These are phyloP conservation scores for Penicillium janthinellum DNA, from an alignment of 2,329 filamentous ascomycete species.

Conservation along the genomic window DNA sequence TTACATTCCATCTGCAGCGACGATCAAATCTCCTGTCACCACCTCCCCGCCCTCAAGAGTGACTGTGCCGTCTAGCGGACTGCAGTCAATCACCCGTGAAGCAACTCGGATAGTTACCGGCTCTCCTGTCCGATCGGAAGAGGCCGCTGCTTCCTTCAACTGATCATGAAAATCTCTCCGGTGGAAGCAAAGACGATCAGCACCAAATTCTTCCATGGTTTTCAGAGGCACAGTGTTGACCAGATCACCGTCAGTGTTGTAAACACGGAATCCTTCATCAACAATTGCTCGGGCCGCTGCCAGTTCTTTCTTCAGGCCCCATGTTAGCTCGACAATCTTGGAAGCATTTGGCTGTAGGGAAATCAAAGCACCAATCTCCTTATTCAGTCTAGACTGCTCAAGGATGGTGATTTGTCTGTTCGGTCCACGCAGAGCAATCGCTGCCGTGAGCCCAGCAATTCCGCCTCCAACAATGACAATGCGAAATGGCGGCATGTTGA, in stretches of 20 bases:
- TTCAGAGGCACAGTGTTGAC: conserved; percentile 22
- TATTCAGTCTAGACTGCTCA: conserved; percentile 30
- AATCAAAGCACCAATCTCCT: conserved; percentile 54
- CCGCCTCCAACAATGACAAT: conserved; percentile 55
- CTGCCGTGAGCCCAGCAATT: conserved; percentile 38
- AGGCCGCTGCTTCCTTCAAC: conserved; percentile 18
- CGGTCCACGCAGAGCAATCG: conserved; percentile 31
- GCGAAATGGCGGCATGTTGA: conserved; percentile 32
- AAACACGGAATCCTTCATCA: conserved; percentile 29
- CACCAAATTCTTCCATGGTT: conserved; percentile 21
- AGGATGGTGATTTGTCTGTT: conserved; percentile 27
- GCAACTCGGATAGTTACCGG: conserved; percentile 19
- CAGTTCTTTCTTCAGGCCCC: conserved; percentile 15
- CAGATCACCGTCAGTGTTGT: conserved; percentile 25
- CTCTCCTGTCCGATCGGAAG: conserved; percentile 11
- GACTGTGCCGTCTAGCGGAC: conserved; percentile 12
- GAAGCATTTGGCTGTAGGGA: conserved; percentile 45
- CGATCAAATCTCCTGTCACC: conserved; percentile 27
- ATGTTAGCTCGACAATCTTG: conserved; percentile 41
- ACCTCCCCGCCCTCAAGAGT: conserved; percentile 19
- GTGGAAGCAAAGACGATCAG: conserved; percentile 26
- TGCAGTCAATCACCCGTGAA: conserved; percentile 17
- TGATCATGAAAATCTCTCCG: conserved; percentile 29
- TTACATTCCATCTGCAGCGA: conserved; percentile 36
- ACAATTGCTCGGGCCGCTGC: conserved; percentile 15